These are phyloP conservation scores for Sedum album DNA, from an alignment of 164 flowering plant species.

Conservation along the genomic window DNA sequence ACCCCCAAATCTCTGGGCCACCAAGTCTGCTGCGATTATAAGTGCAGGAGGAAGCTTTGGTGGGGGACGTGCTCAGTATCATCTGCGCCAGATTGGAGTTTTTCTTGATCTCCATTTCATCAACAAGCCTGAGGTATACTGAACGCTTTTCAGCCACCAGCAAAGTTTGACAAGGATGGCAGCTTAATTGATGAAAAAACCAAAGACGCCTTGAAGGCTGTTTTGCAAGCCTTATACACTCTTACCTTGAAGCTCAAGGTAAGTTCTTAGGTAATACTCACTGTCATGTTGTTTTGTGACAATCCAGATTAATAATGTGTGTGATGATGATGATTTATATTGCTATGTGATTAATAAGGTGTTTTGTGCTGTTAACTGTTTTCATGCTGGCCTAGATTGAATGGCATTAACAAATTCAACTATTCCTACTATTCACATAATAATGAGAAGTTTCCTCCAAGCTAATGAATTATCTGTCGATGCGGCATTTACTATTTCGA, in stretches of 20 bases:
- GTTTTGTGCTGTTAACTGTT: too few species aligned
- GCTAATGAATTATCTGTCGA: background rate
- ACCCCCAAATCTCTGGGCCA: constrained; percentile 80
- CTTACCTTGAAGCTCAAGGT: constrained; percentile 50
- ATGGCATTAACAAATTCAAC: too few species aligned
- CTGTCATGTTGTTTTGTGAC: background rate
- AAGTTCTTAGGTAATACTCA: background rate
- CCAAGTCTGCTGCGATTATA: constrained; percentile 79
- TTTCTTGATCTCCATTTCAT: constrained; percentile 80
- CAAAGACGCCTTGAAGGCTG: constrained; percentile 33
- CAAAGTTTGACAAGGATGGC: constrained; percentile 61
- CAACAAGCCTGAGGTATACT: constrained; percentile 67
- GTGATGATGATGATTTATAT: too few species aligned
- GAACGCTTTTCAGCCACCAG: constrained; percentile 48
- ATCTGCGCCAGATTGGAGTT: constrained; percentile 83
- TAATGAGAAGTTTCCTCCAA: too few species aligned
- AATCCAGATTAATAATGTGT: background rate
- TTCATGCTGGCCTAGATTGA: too few species aligned
- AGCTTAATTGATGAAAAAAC: constrained; percentile 42
- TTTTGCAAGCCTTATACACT: constrained; percentile 46
- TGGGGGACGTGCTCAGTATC: constrained; percentile 60
- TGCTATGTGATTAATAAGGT: too few species aligned
- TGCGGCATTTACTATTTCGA: background rate
- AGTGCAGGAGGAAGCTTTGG: constrained; percentile 60
- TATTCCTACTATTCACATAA: too few species aligned